Evolutionary conservation across 2,329 filamentous ascomycete species (phyloP).

Genomic region (Colletotrichum eremochloae): DNA sequence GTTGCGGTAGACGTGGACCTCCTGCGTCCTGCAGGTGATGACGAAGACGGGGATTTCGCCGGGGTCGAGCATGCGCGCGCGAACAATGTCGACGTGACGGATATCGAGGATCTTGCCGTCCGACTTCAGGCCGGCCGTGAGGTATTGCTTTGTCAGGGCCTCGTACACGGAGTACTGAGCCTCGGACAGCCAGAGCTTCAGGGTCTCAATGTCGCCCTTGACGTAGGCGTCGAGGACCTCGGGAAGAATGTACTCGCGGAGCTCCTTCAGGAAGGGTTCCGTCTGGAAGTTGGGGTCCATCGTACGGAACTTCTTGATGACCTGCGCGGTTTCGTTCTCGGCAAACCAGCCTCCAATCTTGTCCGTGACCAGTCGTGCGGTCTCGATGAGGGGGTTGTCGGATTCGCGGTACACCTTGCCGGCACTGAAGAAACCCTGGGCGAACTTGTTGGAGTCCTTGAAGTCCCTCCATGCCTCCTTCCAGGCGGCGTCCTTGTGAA

Average conservation of each 20-base stretch:
- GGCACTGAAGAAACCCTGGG: slow-evolving; percentile 89
- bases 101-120: slow-evolving; percentile 97
- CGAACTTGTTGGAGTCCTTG: slow-evolving; percentile 87
- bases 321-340: slow-evolving; percentile 96
- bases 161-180: slow-evolving; percentile 97
- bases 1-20: slow-evolving; percentile 97
- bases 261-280: slow-evolving; percentile 93
- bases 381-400: slow-evolving; percentile 94
- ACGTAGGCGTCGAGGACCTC: slow-evolving; percentile 98
- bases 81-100: slow-evolving; percentile 89
- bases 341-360: slow-evolving; percentile 95
- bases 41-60: slow-evolving; percentile 96
- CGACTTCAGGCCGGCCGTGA: slow-evolving; percentile 90
- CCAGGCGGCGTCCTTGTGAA: slow-evolving; percentile 98
- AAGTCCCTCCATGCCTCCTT: slow-evolving; percentile 99
- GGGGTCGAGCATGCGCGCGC: slow-evolving; percentile 84
- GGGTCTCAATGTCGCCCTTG: slow-evolving; percentile 90
- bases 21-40: slow-evolving; percentile 94
- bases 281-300: slow-evolving; percentile 97
- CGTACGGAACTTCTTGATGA: slow-evolving; percentile 97
- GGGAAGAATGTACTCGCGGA: slow-evolving; percentile 97
- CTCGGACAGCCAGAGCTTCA: slow-evolving; percentile 96
- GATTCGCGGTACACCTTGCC: slow-evolving; percentile 94
- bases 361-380: slow-evolving; percentile 93
- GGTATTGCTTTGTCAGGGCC: slow-evolving; percentile 96